Conservation (phyloP, 257 asterid genomes). For the Euphrasia confusa region DNA sequence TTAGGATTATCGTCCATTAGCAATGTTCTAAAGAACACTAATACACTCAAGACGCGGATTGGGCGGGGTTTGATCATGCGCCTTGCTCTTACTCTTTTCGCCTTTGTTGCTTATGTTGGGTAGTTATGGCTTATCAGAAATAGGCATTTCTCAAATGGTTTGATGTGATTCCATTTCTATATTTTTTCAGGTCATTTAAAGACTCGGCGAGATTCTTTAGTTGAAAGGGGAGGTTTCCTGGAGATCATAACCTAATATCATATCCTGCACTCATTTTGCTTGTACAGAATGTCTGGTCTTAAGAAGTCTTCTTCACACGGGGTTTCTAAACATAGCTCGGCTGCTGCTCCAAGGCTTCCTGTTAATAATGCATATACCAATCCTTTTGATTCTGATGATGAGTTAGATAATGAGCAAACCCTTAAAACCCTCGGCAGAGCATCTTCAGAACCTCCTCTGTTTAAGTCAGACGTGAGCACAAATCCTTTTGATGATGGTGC, state of each 20-base stretch:
- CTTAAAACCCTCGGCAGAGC: conserved; percentile 45
- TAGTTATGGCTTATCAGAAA: background rate
- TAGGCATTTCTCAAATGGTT: conserved; percentile 9
- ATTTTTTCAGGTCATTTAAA: conserved; percentile 26
- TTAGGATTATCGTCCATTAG: background rate
- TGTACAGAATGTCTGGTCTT: conserved; percentile 52
- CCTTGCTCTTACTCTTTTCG: background rate
- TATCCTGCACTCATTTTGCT: conserved; percentile 13
- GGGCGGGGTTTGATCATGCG: background rate
- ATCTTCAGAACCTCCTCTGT: conserved; percentile 54
- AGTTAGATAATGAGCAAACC: conserved; percentile 48
- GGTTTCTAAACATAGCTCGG: conserved; percentile 44
- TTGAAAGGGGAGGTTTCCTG: conserved; percentile 17
- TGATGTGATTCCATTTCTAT: conserved; percentile 8
- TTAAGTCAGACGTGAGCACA: conserved; percentile 32
- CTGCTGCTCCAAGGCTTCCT: conserved; percentile 25
- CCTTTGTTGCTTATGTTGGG: conserved; percentile 14
- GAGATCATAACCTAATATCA: conserved; percentile 15
- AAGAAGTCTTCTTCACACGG: conserved; percentile 58
- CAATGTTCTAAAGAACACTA: no score
- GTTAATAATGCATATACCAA: conserved; percentile 35
- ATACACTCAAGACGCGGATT: background rate
- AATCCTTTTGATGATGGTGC: conserved; percentile 70
- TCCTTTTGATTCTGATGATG: conserved; percentile 78
- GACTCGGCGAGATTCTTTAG: conserved; percentile 13